Evolutionary conservation across 805 yeast species (phyloP), one percentile per base, ranked within the genome.

Genomic region (Metschnikowia hibisci): DNA sequence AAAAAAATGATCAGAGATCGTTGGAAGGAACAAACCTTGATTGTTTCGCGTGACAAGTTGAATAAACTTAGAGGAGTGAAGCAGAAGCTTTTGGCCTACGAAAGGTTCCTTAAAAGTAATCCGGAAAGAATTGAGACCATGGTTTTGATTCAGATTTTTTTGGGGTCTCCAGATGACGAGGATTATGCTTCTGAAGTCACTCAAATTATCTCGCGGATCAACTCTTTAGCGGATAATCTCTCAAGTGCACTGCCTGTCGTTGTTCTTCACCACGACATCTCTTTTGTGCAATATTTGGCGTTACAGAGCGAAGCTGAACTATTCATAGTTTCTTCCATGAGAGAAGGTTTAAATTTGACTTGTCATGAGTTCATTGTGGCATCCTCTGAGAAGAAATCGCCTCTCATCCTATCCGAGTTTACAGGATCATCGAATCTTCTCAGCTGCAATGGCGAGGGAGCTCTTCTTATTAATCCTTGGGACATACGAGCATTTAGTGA

Each of bases 301-400:
- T 67, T 93, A 39, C 76, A 86, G 35, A 69, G 81, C 29, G 97
- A 89, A 58, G 96, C 98, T 1, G 95, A 87, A 52, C 72, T 80
- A 1, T 93, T 93, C 57, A 81, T 86, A 34, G 96, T 91, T 2
- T 82, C 95, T 8, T 86, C 96, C 1, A 77, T 91, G 73, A 81
- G 99, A 59, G 99, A 93, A 63, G 99, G 99, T 20, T 86, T 93
- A 89, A 93, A 93, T 56, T 72, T 93, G 57, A 90, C 98, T 0
- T 91, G 96, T 54, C 99, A 93, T 59, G 99, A 93, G 61, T 93
- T 84, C 60, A 77, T 89, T 32, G 83, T 82, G 43, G 86, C 95
- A 20, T 78, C 93, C 1, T 66, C 71, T 16, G 79, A 77, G 32
- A 78, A 78, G 46, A 81, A 84, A 51, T 84, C 96, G 0, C 96